phyloP scores from a whole-genome alignment of 2,329 filamentous ascomycete genomes.

The Stemphylium vesicarium region DNA sequence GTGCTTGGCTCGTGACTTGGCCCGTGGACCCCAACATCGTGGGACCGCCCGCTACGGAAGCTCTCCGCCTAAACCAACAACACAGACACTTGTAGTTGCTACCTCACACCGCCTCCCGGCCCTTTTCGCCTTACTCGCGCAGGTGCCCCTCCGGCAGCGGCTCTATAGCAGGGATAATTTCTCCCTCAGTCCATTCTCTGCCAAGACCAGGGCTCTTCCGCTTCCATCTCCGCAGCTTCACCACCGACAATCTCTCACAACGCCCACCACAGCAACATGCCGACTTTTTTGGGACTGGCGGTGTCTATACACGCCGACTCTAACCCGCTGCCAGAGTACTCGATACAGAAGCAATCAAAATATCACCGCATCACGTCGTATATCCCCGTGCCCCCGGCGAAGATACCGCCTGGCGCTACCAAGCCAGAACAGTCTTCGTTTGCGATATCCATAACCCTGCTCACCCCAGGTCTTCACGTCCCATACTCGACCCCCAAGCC shows the following conservation, averaged over 20 bases:
- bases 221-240: conserved; percentile 18
- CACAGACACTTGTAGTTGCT: conserved; percentile 18
- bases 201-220: conserved; percentile 26
- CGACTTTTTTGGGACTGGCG: conserved; percentile 98
- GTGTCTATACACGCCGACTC: conserved; percentile 90
- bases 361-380: conserved; percentile 94
- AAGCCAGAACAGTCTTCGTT: conserved; percentile 94
- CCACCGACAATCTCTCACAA: conserved; percentile 5
- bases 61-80: conserved; percentile 21
- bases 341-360: conserved; percentile 91
- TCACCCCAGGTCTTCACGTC: conserved; percentile 86
- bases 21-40: conserved; percentile 11
- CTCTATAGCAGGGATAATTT: conserved; percentile 17
- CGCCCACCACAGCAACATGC: conserved; percentile 55
- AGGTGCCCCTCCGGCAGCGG: conserved; percentile 12
- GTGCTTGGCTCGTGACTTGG: conserved; percentile 15
- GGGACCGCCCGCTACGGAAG: conserved; percentile 13
- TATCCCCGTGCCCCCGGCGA: conserved; percentile 91
- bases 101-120: conserved; percentile 19
- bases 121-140: conserved; percentile 19
- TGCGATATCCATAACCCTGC: conserved; percentile 94
- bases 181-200: conserved; percentile 15
- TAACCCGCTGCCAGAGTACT: conserved; percentile 86
- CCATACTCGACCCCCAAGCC: conserved; percentile 91
- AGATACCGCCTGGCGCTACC: conserved; percentile 68